Evolutionary conservation across 495 filamentous ascomycete species (phyloP).

Genomic region (Aspergillus incahuasiensis): DNA sequence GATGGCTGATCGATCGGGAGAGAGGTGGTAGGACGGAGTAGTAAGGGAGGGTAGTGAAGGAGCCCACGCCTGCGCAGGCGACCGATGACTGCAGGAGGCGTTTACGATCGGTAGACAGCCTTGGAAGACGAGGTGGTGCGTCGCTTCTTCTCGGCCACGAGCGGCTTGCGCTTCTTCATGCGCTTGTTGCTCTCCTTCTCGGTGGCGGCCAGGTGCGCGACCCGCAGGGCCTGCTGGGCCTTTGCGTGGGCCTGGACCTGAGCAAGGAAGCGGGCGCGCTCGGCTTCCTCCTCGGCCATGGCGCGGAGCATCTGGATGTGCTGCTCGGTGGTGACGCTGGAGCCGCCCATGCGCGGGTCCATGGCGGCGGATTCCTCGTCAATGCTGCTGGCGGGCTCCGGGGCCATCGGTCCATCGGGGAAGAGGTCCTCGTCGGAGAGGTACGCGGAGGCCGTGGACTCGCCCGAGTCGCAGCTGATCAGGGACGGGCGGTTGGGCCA

Average conservation of each 20-base stretch:
- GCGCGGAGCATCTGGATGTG: conserved; percentile 39
- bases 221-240: conserved; percentile 39
- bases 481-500: conserved; percentile 50
- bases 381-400: conserved; percentile 22
- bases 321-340: conserved; percentile 37
- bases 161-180: conserved; percentile 35
- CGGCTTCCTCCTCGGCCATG: conserved; percentile 36
- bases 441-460: conserved; percentile 35
- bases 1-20: conserved; percentile 5
- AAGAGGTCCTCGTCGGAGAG: conserved; percentile 53
- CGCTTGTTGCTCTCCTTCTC: conserved; percentile 37
- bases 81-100: neutral
- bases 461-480: conserved; percentile 30
- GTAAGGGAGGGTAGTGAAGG: neutral
- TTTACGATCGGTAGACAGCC: conserved; percentile 15
- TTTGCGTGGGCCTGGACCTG: conserved; percentile 44
- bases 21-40: neutral
- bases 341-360: conserved; percentile 19
- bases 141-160: conserved; percentile 27
- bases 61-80: conserved; percentile 1
- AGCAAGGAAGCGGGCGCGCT: conserved; percentile 41
- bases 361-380: conserved; percentile 30
- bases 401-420: conserved; percentile 32
- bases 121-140: conserved; percentile 30
- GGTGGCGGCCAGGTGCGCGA: conserved; percentile 30